Conservation (phyloP, 208 protist genomes). For the Leishmania braziliensis region DNA sequence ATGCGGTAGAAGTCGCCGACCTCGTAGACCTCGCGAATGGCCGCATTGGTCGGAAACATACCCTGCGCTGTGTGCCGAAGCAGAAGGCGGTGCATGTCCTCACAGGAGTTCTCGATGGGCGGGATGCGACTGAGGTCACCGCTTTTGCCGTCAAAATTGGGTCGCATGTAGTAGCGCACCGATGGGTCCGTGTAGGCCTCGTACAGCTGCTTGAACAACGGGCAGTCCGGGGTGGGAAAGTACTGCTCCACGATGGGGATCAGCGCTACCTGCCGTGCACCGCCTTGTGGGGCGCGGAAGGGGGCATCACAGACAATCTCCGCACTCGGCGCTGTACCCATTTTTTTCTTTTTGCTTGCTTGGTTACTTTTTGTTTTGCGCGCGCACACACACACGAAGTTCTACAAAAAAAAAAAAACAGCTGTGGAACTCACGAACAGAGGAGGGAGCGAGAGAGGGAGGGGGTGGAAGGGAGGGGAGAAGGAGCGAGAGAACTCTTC, state of each 20-base stretch:
- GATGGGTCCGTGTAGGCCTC: slow-evolving; percentile 57
- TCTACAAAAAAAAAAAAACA: not conserved
- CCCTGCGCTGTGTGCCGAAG: slow-evolving; percentile 6
- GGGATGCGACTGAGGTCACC: slow-evolving; percentile 51
- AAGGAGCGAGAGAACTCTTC: not conserved
- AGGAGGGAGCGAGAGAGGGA: not conserved
- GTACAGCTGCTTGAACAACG: slow-evolving; percentile 63
- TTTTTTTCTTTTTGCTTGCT: slow-evolving; percentile 9
- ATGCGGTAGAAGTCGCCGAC: slow-evolving; percentile 26
- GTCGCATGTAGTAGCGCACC: slow-evolving; percentile 71
- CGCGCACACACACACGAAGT: not conserved
- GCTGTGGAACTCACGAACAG: not conserved
- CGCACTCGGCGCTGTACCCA: slow-evolving; percentile 72
- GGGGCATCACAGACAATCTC: slow-evolving; percentile 51
- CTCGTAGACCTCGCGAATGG: slow-evolving; percentile 32
- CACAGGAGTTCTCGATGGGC: slow-evolving; percentile 22
- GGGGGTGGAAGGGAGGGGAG: not conserved
- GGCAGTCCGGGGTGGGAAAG: slow-evolving; percentile 58
- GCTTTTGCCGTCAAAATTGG: slow-evolving; percentile 27
- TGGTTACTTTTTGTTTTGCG: not conserved
- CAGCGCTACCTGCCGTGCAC: slow-evolving; percentile 44
- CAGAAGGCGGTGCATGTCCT: slow-evolving; percentile 42
- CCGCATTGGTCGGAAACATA: slow-evolving; percentile 43
- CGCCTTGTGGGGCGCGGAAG: slow-evolving; percentile 37
- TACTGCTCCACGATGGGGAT: slow-evolving; percentile 56